phyloP scores from a whole-genome alignment of 345 rosid species.

The Lumnitzera littorea region DNA sequence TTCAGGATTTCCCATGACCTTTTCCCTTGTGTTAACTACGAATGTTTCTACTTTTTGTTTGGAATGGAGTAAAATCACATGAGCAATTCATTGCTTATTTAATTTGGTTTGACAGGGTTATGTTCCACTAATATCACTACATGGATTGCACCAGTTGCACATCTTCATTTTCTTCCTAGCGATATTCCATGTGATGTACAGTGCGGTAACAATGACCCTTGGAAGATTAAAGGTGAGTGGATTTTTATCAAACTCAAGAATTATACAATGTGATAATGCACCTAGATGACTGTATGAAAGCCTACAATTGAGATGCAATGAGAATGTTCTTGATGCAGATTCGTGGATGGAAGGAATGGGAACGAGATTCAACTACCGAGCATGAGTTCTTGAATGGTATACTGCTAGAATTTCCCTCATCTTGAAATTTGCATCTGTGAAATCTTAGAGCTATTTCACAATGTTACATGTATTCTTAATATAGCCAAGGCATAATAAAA shows the following conservation, averaged over 20 bases:
- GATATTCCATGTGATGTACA: slow-evolving; percentile 75
- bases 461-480: neutral
- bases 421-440: neutral
- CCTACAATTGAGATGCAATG: neutral
- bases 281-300: neutral
- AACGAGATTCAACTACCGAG: slow-evolving; percentile 31
- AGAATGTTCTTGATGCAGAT: slow-evolving; percentile 38
- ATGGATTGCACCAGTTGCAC: slow-evolving; percentile 87
- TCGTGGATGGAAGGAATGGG: slow-evolving; percentile 93
- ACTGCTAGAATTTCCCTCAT: neutral
- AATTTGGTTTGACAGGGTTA: slow-evolving; percentile 35
- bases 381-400: slow-evolving; percentile 35
- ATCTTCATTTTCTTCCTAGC: slow-evolving; percentile 94
- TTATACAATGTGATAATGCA: neutral
- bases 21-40: no score
- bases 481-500: neutral
- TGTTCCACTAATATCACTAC: slow-evolving; percentile 67
- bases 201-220: slow-evolving; percentile 77
- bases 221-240: slow-evolving; percentile 74
- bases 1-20: no score
- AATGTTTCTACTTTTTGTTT: neutral
- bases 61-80: neutral
- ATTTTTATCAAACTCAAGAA: neutral
- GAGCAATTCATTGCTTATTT: neutral
- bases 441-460: neutral